Evolutionary conservation across 164 flowering plant genomes (phyloP), one percentile per base, ranked within the genome.

Genomic region (Sedum album): DNA sequence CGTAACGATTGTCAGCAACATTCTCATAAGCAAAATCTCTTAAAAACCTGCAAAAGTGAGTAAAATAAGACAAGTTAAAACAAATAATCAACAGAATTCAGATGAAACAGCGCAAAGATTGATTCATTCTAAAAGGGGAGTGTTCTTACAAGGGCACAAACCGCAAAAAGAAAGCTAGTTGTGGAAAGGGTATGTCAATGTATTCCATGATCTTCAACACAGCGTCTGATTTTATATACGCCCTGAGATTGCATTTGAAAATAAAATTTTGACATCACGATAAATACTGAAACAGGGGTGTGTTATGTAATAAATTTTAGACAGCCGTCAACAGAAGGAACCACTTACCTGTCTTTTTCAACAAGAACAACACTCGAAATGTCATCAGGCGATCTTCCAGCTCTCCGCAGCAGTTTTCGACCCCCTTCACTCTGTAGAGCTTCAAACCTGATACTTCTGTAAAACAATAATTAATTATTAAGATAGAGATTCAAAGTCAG

Each of bases 301-400:
- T n/a, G n/a, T n/a, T 2, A 53, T 53, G 23, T 53, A 23, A 53
- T 4, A 21, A 53, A 53, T 2, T 21, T 23, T 23, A 23, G 28
- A 8, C 60, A 23, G 26, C 28, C 5, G 60, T 23, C 60, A 23
- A 13, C 28, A 21, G 30, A 18, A n/a, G n/a, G n/a, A n/a, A n/a
- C n/a, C n/a, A n/a, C n/a, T n/a, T 75, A 83, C 90, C 96, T 84
- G 6, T 90, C 85, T 71, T 85, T 81, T 57, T 90, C 94, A 66
- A 93, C 97, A 62, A 93, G 90, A 1, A 93, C 98, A 23, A 93
- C 97, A 78, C 97, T 93, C n/a, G 98, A 91, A 70, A 90, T 90
- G 76, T 93, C 98, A 82, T 93, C 90, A 64, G 97, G 96, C 31
- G 85, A 87, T 81, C 98, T 88, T 69, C 96, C 94, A 17, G 97